Evolutionary conservation across 441 rosid genomes (phyloP), one percentile per base, ranked within the genome.

Genomic region (Lepidium campestre): DNA sequence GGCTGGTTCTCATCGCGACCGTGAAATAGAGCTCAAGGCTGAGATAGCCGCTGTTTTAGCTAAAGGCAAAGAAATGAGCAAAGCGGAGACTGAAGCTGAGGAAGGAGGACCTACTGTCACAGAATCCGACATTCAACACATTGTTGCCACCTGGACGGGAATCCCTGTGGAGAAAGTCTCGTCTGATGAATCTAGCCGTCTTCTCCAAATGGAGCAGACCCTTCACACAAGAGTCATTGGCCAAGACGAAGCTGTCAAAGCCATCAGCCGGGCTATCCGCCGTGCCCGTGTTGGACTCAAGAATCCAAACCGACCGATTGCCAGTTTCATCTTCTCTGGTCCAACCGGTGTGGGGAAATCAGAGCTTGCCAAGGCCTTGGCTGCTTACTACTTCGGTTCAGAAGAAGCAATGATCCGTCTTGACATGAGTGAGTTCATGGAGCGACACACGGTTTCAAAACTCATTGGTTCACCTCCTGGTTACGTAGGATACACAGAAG

Each of bases 281-380:
- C 86, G 99, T 45, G 98, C 98, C 18, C 98, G 97, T 76, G 97
- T 92, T 77, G 99, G 99, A 57, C 96, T 95, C 13, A 92, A 92
- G 83, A 92, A 92, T 58, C 99, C 99, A 2, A 90, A 90, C 35
- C 83, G 97, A 13, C 99, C 99, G 0, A 94, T 94, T 10, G 97
- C 99, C 10, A 92, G 98, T 79, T 92, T 95, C 86, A 91, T 95
- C 76, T 95, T 95, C 80, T 91, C 99, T 50, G 99, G 99, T 60
- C 99, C 99, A 41, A 94, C 99, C 32, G 99, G 99, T 81, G 99
- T 94, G 1, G 99, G 99, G 22, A 94, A 94, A 76, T 91, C 99
- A 14, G 99, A 94, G 67, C 86, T 94, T 56, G 99, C 99, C 2
- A 94, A 91, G 73, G 87, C 98, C 45, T 80, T 94, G 19, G 98